Evolutionary conservation across 2,329 filamentous ascomycete genomes (phyloP).

Genomic region (Fusarium musae): DNA sequence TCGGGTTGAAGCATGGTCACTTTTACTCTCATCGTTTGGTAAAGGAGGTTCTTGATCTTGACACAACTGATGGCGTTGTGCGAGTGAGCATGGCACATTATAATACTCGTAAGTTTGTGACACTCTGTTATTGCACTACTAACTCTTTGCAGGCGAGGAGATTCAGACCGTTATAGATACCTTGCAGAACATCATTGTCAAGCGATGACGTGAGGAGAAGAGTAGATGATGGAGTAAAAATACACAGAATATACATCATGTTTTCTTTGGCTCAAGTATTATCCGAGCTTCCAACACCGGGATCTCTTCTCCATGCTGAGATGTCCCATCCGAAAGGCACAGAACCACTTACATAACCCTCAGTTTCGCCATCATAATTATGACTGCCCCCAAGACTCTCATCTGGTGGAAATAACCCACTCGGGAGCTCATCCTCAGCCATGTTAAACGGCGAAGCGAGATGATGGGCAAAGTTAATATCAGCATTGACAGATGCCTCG

Average conservation of each 20-base stretch:
- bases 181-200: background rate
- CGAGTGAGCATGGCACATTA: slow-evolving; percentile 80
- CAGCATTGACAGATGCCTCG: background rate
- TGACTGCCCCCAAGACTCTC: background rate
- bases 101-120: slow-evolving; percentile 62
- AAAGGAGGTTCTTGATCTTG: slow-evolving; percentile 67
- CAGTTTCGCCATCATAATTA: rapidly evolving
- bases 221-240: rapidly evolving
- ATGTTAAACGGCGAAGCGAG: background rate
- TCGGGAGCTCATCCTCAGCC: background rate
- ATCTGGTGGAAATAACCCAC: background rate
- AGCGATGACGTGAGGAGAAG: rapidly evolving
- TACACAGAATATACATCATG: rapidly evolving
- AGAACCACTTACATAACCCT: background rate
- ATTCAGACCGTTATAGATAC: slow-evolving; percentile 3
- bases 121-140: background rate
- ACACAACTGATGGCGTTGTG: slow-evolving; percentile 68
- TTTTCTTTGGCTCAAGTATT: background rate
- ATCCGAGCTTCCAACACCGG: rapidly evolving
- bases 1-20: slow-evolving; percentile 73
- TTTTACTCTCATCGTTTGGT: slow-evolving; percentile 75
- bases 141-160: background rate
- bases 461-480: background rate
- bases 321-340: background rate
- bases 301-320: background rate